Conservation (phyloP, 331 rosid genomes). For the Dryas integrifolia region DNA sequence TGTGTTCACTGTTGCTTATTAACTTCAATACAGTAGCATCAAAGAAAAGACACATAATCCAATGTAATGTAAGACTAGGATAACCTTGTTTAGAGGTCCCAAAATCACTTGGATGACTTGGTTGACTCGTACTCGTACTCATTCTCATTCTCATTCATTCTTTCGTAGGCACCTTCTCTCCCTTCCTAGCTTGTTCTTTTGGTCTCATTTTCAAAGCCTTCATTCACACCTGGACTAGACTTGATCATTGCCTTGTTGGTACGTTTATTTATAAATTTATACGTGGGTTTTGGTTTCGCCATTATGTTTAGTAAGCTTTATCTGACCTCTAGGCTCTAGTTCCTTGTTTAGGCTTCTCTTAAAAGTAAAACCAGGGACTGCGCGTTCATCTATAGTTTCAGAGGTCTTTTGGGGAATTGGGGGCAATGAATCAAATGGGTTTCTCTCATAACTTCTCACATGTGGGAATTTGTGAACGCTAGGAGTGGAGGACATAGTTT, state of each 20-base stretch:
- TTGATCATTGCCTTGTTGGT: neutral
- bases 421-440: constrained; percentile 27
- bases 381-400: constrained; percentile 16
- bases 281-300: neutral
- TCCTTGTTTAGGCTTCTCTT: constrained; percentile 50
- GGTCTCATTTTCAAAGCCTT: neutral
- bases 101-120: neutral
- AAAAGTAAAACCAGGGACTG: neutral
- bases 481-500: constrained; percentile 1
- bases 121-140: neutral
- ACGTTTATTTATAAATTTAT: neutral
- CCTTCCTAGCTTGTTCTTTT: neutral
- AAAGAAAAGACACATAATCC: too few relatives aligned
- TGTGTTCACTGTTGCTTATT: too few relatives aligned
- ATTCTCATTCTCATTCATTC: neutral
- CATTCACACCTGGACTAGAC: constrained; percentile 23
- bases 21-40: too few relatives aligned
- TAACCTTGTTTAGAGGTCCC: neutral
- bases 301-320: constrained; percentile 31
- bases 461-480: constrained; percentile 16
- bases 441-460: constrained; percentile 16
- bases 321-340: constrained; percentile 32
- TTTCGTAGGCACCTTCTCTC: neutral
- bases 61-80: too few relatives aligned
- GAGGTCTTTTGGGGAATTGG: constrained; percentile 26